These are phyloP conservation scores for Thielaviopsis populi DNA, from an alignment of 2,329 filamentous ascomycete genomes.

Conservation along the genomic window DNA sequence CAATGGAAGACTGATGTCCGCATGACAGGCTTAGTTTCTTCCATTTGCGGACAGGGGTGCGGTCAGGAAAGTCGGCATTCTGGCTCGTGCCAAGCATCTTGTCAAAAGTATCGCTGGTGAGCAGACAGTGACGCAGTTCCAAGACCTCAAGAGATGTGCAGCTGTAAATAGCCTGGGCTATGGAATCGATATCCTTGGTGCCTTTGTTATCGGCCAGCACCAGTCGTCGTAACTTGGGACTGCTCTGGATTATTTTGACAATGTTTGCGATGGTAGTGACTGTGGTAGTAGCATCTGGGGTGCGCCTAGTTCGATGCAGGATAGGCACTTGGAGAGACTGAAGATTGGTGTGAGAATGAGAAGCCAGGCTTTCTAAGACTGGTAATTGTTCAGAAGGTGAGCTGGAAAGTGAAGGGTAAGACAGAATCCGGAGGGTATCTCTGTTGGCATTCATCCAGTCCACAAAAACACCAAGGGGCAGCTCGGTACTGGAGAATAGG, in stretches of 20 bases:
- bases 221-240: background rate
- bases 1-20: background rate
- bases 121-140: background rate
- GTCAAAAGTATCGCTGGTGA: background rate
- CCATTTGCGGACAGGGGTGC: background rate
- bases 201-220: background rate
- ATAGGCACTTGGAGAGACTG: background rate
- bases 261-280: background rate
- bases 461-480: background rate
- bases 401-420: background rate
- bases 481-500: background rate
- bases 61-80: background rate
- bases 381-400: background rate
- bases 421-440: background rate
- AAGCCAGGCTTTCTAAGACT: background rate
- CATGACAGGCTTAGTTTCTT: slow-evolving; percentile 1
- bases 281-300: background rate
- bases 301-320: background rate
- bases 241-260: background rate
- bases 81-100: background rate
- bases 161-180: background rate
- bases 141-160: background rate
- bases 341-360: background rate
- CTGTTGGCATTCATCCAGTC: background rate
- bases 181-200: background rate